Base-by-base conservation (phyloP, 495 filamentous ascomycete genomes). In the Podospora sp. region DNA sequence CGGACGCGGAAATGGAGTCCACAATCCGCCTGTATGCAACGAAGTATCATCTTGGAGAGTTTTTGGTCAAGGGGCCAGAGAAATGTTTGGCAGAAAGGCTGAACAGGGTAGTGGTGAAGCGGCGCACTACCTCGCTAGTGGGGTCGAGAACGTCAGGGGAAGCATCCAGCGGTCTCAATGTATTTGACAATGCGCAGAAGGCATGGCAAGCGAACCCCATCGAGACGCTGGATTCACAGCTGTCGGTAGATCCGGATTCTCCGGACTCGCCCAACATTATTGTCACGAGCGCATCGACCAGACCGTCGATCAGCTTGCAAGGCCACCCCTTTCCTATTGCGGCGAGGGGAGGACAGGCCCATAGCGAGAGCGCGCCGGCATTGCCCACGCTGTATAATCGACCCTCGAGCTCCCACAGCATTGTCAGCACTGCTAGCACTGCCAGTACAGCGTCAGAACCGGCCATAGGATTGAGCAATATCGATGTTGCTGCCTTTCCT, bases 21-120 rank as follows among this genome's bases (percentile, higher is more conserved):
- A 64, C 73, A 12, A 78, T 87, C 1, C 83, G 85, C 46, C 67
- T 88, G 0, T 88, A 86, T 74, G 83, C 85, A 8, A 84, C 82
- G 0, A 83, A 78, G 49, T 76, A 85, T 22, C 73, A 79, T 0
- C 77, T 87, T 4, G 73, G 81, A 25, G 80, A 87, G 0, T 89
- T 85, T 29, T 68, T 82, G 11, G 66, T 69, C 21, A 81, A 80
- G 36, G 81, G 82, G 0, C 80, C 81, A 0, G 81, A 83, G 58
- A 68, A 62, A 6, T 83, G 80, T 50, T 56, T 84, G 12, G 67
- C 72, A 21, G 80, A 83, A 35, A 74, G 80, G 9, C 63, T 83
- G 52, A 75, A 71, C n/a, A 73, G 76, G 2, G 76, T 78, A 1
- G 70, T 78, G 2, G 70, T 56, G 8, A 65, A 65, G 16, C 62